A percentile compares a stretch with the other conserved stretches of the same genome.
phyloP scores from a whole-genome alignment of 306 rosid species.

The Castanea crenata region DNA sequence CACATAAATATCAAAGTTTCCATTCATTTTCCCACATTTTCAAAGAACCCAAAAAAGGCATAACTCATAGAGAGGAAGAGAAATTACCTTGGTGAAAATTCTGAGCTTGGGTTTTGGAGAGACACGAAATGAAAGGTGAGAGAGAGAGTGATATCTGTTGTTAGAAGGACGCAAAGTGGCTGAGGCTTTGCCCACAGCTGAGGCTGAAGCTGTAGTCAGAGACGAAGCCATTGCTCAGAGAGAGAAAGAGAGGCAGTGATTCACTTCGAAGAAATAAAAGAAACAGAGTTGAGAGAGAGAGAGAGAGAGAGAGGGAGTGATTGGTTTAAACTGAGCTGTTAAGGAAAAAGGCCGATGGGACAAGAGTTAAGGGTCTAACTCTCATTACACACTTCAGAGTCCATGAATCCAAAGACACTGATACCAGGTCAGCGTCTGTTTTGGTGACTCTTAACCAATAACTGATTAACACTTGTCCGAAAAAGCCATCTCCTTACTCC shows the following conservation, averaged over 20 bases:
- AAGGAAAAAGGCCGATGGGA: neutral
- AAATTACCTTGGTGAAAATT: constrained; percentile 47
- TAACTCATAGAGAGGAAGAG: neutral
- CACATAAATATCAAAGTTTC: neutral
- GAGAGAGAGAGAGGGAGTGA: constrained; percentile 6
- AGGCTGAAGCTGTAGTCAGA: constrained; percentile 32
- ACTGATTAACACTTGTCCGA: no score
- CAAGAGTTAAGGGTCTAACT: neutral
- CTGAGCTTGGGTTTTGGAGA: constrained; percentile 48
- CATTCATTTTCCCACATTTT: neutral
- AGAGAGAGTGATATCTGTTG: constrained; percentile 15
- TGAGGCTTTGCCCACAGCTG: constrained; percentile 40
- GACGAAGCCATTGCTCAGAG: constrained; percentile 32
- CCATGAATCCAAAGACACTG: constrained; percentile 31
- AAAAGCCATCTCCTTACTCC: no score
- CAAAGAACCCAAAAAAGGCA: neutral
- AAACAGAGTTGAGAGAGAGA: neutral
- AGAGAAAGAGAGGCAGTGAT: neutral
- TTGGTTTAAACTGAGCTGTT: constrained; percentile 26
- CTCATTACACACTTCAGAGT: neutral
- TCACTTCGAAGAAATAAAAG: neutral
- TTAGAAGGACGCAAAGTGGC: constrained; percentile 21
- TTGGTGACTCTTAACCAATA: no score
- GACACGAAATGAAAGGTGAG: constrained; percentile 41
- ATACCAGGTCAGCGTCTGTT: neutral